Base-by-base conservation (phyloP, 306 rosid genomes). In the Calophaca sinica region DNA sequence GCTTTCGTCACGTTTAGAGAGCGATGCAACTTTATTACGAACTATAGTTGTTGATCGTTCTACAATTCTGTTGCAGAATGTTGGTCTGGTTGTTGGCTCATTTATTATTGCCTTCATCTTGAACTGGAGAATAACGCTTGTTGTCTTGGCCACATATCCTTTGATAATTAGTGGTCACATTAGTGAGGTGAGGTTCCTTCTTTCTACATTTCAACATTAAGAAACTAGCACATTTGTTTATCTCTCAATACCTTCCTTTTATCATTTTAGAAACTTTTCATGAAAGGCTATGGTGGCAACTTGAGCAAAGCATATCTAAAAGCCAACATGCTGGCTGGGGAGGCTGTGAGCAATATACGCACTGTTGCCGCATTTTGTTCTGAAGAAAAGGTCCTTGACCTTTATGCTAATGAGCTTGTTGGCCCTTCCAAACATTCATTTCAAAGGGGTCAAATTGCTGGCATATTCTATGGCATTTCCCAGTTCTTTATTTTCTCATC, bases 231-330 rank as follows among this genome's bases (percentile, higher is more conserved):
- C 70, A 26, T 10, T 4, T 33, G 48, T 70, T 59, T 64, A 41
- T 49, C 15, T 72, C 74, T 70, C 65, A 49, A 53, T 62, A 72
- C 15, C 32, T 74, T 66, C 15, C 35, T 67, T 0, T 9, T n/a
- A 36, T 73, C 69, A 63, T 83, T 82, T 75, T 87, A 94, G 98
- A 94, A 87, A 86, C 93, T 94, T 74, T 94, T 94, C 84, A 84
- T 94, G 90, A 70, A 91, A 88, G 98, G 98, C 58, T 94, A 86
- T 64, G 97, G 97, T 74, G 98, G 98, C n/a, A 94, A 94, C 91
- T 87, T 94, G 89, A 94, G 96, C 93, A 91, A 89, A 81, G 94
- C 96, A 64, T 91, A 94, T 86, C 89, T 91, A 59, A 94, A 88
- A 82, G 97, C 97, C 48, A 94, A 91, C 82, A 94, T 90, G 94